Percentiles rank a stretch among this genome's conserved stretches.
These are phyloP conservation scores for Phaeosphaeria sp. DNA, from an alignment of 2,329 filamentous ascomycete genomes.

Conservation along the genomic window DNA sequence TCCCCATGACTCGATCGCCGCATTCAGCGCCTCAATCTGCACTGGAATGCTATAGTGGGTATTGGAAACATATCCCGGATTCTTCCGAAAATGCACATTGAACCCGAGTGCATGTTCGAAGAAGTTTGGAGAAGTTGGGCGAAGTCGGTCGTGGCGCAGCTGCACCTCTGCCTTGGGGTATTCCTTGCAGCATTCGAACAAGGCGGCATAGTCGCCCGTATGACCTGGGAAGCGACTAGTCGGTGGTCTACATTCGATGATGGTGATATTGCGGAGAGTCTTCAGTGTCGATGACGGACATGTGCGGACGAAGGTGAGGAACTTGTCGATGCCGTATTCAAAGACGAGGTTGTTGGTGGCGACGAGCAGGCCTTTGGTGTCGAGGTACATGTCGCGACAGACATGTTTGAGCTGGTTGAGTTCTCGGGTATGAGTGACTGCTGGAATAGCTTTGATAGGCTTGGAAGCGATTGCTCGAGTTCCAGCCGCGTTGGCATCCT, in stretches of 20 bases:
- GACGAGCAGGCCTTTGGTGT: not conserved
- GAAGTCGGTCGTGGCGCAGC: not conserved
- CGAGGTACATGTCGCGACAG: not conserved
- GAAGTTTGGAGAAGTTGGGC: not conserved
- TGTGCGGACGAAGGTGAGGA: not conserved
- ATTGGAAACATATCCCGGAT: not conserved
- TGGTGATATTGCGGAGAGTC: not conserved
- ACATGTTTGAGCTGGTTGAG: slow-evolving; percentile 10
- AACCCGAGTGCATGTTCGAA: not conserved
- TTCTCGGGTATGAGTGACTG: not conserved
- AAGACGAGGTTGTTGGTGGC: not conserved
- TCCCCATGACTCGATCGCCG: not conserved
- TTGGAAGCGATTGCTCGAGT: not conserved
- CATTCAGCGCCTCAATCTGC: not conserved
- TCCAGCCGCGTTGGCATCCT: not conserved
- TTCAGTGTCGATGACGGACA: not conserved
- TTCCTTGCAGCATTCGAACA: not conserved
- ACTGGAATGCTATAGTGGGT: not conserved
- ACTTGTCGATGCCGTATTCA: not conserved
- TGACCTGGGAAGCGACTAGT: not conserved
- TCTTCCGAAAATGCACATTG: not conserved
- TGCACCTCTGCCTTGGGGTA: not conserved
- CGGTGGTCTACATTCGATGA: not conserved
- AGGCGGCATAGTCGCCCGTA: not conserved
- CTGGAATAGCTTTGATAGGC: not conserved